Conservation (phyloP, 2,329 filamentous ascomycete species). For the Didymella glomerata region DNA sequence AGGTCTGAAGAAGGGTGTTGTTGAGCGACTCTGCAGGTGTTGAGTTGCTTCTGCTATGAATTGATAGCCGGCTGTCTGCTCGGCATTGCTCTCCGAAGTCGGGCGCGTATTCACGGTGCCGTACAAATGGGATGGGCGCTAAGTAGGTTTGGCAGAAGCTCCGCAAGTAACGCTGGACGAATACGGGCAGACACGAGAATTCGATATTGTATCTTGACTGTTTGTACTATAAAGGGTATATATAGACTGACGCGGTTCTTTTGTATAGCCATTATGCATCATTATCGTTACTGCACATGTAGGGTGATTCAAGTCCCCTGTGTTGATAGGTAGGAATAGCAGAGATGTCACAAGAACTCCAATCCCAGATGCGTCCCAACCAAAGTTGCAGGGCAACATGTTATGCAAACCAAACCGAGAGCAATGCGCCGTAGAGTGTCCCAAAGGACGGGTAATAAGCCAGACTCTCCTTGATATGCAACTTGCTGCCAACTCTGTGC, state of each 20-base stretch:
- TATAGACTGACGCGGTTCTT: conserved; percentile 22
- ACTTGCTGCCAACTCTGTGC: conserved; percentile 11
- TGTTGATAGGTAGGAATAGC: conserved; percentile 14
- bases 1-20: background rate
- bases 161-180: background rate
- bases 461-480: conserved; percentile 18
- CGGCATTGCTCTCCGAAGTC: conserved; percentile 11
- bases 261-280: conserved; percentile 34
- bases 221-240: conserved; percentile 22
- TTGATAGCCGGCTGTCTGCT: conserved; percentile 7
- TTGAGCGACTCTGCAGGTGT: conserved; percentile 5
- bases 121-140: conserved; percentile 1
- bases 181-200: conserved; percentile 5
- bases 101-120: background rate
- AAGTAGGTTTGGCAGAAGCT: background rate
- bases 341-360: conserved; percentile 25
- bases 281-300: conserved; percentile 27
- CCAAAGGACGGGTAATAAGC: conserved; percentile 8
- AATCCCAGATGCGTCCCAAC: conserved; percentile 26
- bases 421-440: conserved; percentile 12
- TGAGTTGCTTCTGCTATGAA: background rate
- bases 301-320: conserved; percentile 19
- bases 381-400: conserved; percentile 23
- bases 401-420: conserved; percentile 19
- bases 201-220: conserved; percentile 9